Evolutionary conservation across 805 yeast genomes (phyloP), one percentile per base, ranked within the genome.

Genomic region (Hanseniaspora osmophila): DNA sequence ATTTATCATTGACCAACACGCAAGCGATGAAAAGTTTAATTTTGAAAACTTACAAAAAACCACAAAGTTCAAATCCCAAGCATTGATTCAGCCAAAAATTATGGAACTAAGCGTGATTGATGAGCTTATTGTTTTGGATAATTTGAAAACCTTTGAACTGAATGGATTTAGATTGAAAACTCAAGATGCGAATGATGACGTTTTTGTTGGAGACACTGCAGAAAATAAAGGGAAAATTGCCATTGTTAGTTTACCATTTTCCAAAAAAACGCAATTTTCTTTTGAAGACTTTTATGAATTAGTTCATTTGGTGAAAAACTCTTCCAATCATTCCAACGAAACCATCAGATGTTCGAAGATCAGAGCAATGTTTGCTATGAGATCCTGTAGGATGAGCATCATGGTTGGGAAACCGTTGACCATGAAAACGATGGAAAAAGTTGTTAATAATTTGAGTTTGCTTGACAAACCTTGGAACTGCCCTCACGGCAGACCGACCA

Each of bases 401-500:
- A 92, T 92, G 99, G 78, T 92, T 42, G 99, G 99, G 0, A 79
- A 73, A 51, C 74, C 80, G 3, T 67, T 92, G 40, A 70, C 68
- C 7, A 51, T 45, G 30, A 66, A 60, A 9, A 72, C 76, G 7
- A 92, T 92, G 99, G 58, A 61, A 1, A 65, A 56, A 35, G 77
- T 92, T 2, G 88, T 92, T 6, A 58, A 65, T 30, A 73, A 86
- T 55, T 65, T 92, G 44, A 75, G 90, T 11, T 65, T 60, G 0
- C 67, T 92, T 35, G 88, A 86, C 49, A 84, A 85, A 57, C 99
- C 99, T 0, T 92, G 99, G 98, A 82, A 80, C 54, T 78, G 87
- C 56, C 99, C 99, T 0, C 99, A 92, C 63, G 98, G 99, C 0
- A 68, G 99, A 51, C 99, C 98, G 0, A 92, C 99, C 1, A 78